Conservation (phyloP, 2,329 filamentous ascomycete genomes). For the Hypoxylon sp. region DNA sequence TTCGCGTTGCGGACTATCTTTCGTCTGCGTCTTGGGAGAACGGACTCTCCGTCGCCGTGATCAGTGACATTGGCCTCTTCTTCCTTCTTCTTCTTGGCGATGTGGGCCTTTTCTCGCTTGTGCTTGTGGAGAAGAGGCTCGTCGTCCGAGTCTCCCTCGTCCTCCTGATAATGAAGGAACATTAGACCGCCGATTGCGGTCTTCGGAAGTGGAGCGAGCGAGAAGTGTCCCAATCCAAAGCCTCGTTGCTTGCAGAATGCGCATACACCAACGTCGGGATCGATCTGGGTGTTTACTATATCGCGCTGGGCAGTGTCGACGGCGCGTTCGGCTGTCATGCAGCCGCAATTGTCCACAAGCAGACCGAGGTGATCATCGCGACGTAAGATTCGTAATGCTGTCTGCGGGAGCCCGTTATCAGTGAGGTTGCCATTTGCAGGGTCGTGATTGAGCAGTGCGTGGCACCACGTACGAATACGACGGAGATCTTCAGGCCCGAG, state of each 20-base stretch:
- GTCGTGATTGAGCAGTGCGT: constrained; percentile 4
- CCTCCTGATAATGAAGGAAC: neutral
- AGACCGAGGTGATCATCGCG: no score
- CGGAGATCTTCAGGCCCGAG: no score
- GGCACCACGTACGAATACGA: neutral
- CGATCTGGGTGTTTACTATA: neutral
- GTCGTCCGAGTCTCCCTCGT: neutral
- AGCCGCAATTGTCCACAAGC: neutral
- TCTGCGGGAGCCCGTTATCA: neutral
- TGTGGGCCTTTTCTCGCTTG: no score
- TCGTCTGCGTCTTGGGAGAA: no score
- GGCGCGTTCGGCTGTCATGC: neutral
- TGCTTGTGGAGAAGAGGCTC: neutral
- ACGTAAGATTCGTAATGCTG: no score
- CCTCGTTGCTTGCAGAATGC: neutral
- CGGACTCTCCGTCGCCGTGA: no score
- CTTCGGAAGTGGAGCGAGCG: neutral
- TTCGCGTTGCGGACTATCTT: no score
- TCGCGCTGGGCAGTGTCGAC: neutral
- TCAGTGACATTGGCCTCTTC: no score
- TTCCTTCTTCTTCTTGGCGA: neutral
- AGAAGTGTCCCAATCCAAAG: neutral
- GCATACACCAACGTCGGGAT: neutral
- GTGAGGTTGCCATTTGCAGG: neutral
- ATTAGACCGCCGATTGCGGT: neutral